Conservation (phyloP, 164 flowering plant genomes). For the Buxus sempervirens region DNA sequence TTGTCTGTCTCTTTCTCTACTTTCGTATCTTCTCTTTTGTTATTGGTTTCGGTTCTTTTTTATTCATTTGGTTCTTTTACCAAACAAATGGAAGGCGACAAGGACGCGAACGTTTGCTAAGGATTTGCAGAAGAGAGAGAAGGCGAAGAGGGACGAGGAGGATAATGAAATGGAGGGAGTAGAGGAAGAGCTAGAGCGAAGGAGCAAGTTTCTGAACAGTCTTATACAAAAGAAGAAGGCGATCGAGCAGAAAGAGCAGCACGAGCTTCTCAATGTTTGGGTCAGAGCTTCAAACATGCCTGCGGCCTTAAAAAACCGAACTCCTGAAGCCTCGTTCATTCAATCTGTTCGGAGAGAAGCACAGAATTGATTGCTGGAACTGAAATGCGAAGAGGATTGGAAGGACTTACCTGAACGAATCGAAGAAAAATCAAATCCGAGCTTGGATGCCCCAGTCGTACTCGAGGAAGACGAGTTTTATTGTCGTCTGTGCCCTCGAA, state of each 20-base stretch:
- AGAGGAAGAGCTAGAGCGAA: conserved; percentile 78
- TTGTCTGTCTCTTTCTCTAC: neutral
- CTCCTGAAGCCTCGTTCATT: no score
- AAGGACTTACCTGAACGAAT: no score
- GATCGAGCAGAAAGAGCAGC: conserved; percentile 41
- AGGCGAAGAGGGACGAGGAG: conserved; percentile 8
- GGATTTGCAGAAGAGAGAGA: neutral
- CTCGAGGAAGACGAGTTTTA: no score
- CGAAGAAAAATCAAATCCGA: no score
- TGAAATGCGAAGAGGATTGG: no score
- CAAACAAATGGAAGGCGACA: neutral
- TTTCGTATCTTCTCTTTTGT: no score
- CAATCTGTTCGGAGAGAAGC: no score
- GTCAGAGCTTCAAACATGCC: conserved; percentile 93
- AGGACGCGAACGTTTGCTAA: neutral
- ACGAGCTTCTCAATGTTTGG: conserved; percentile 45
- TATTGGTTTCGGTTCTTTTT: no score
- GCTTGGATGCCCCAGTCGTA: no score
- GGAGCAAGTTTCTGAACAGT: conserved; percentile 77
- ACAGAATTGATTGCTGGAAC: no score
- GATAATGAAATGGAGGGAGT: conserved; percentile 57
- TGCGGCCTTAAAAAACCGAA: conserved; percentile 53
- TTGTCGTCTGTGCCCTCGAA: no score
- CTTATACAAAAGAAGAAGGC: conserved; percentile 82
- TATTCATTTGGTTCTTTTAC: neutral